Conservation (phyloP, 257 asterid genomes). For the Solanum sparsipilum region DNA sequence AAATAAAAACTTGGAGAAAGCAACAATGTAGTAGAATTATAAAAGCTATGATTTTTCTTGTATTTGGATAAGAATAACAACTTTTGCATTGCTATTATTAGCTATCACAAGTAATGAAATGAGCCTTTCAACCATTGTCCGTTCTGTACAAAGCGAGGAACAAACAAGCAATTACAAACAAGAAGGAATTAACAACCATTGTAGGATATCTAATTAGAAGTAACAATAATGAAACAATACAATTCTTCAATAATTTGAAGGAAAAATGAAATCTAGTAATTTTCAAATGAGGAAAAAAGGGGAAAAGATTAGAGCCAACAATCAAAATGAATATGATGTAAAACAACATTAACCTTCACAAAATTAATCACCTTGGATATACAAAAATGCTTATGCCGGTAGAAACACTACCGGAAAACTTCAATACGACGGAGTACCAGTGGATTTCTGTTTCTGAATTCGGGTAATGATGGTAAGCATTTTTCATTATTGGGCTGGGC, state of each 20-base stretch:
- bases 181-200: background rate
- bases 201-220: background rate
- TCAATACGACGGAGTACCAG: background rate
- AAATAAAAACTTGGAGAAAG: background rate
- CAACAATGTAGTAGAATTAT: background rate
- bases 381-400: background rate
- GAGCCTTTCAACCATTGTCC: background rate
- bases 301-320: background rate
- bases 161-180: background rate
- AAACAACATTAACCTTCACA: background rate
- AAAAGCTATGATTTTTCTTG: background rate
- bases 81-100: background rate
- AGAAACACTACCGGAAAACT: background rate
- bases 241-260: background rate
- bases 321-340: background rate
- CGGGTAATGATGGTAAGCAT: background rate
- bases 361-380: background rate
- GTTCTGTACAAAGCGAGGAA: background rate
- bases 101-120: background rate
- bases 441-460: background rate
- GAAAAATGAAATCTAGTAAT: background rate
- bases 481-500: background rate
- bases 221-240: background rate
- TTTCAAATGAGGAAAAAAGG: background rate
- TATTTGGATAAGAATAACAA: background rate